phyloP scores from a whole-genome alignment of 1,139 yeast genomes.

The Zygosaccharomyces pseudobailii region DNA sequence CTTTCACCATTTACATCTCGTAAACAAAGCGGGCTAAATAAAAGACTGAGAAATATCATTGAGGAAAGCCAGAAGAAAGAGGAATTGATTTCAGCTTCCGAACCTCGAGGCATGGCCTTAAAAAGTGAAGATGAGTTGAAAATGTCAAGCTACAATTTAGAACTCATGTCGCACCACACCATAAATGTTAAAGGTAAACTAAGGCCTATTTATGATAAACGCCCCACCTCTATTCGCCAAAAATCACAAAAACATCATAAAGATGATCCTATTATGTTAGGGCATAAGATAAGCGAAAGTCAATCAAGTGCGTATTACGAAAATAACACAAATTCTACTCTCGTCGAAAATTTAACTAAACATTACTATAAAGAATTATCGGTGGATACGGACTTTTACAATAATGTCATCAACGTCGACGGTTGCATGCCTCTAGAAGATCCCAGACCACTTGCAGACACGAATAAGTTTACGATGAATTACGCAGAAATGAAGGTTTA shows the following conservation, averaged over 20 bases:
- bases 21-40: slow-evolving; percentile 41
- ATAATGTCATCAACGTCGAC: slow-evolving; percentile 10
- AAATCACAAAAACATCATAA: neutral
- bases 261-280: neutral
- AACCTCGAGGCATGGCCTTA: neutral
- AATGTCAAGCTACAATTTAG: slow-evolving; percentile 8
- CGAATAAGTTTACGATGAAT: slow-evolving; percentile 12
- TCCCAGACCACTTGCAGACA: slow-evolving; percentile 7
- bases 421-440: slow-evolving; percentile 8
- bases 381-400: slow-evolving; percentile 12
- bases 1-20: slow-evolving; percentile 45
- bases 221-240: slow-evolving; percentile 3
- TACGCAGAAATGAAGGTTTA: slow-evolving; percentile 18
- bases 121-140: slow-evolving; percentile 6
- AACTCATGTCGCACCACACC: slow-evolving; percentile 1
- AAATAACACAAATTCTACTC: neutral
- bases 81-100: neutral
- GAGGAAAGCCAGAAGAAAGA: neutral
- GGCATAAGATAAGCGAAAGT: neutral
- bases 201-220: slow-evolving; percentile 2
- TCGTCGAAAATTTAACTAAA: slow-evolving; percentile 1
- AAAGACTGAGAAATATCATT: slow-evolving; percentile 29
- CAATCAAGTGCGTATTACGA: neutral
- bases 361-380: slow-evolving; percentile 8
- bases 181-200: slow-evolving; percentile 1